Evolutionary conservation across 2,329 filamentous ascomycete genomes (phyloP), one percentile per base, ranked within the genome.

Genomic region (Ophiosphaerella korrae): DNA sequence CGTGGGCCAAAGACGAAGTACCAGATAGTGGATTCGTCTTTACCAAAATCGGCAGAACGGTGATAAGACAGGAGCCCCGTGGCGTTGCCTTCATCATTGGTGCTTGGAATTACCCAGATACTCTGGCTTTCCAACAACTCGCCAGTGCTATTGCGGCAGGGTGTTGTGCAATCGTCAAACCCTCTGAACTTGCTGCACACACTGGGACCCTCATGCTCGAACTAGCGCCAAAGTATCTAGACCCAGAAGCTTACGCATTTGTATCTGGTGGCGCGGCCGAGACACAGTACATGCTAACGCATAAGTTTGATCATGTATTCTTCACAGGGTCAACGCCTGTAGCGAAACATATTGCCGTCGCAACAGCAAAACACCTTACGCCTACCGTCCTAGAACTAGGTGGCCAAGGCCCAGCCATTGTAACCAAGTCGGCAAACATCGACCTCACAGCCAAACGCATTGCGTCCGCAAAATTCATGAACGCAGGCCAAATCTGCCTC

Each of bases 351-450:
- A 32, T 44, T 9, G 42, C 32, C 23, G 42, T 32, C 18, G 75
- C 77, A 4, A 78, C 78, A 2, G 77, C 77, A 3, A 75, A 75
- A 35, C 60, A 79, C 50, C 67, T 81, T n/a, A 80, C 78, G 0
- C 75, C 77, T 0, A 68, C 71, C 1, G 72, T 73, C 0, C 66
- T 81, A 2, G 78, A 81, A 52, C 64, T 81, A 1, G 78, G 78
- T 6, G 79, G 78, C 12, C 75, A 77, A 51, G 72, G 66, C 11
- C 78, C 78, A 2, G 77, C 73, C 11, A 76, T 81, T 42, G 73
- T 81, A 5, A 73, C 69, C 1, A 56, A 64, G 16, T 66, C 62
- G 1, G 78, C 78, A 2, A 64, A 81, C 53, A 48, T 80, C 1
- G 72, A 78, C 33, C 61, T 74, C 3, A 71, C 77, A 0, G 77